phyloP scores from a whole-genome alignment of 2,329 filamentous ascomycete genomes.

The Allantophomopsis cytisporea region DNA sequence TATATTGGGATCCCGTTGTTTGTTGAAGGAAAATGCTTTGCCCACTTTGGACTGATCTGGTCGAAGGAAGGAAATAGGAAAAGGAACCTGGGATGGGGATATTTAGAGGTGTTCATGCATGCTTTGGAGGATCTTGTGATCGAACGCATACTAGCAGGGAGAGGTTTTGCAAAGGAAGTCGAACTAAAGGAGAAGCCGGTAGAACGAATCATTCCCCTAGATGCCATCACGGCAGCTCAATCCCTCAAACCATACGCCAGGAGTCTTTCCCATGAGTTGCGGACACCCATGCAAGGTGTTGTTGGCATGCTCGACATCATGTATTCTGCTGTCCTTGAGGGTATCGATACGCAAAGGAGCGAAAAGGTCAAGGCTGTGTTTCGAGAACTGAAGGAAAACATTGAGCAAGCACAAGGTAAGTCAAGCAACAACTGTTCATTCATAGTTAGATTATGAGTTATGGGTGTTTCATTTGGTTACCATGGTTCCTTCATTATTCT shows the following conservation, averaged over 20 bases:
- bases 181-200: conserved; percentile 10
- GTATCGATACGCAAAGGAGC: conserved; percentile 38
- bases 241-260: conserved; percentile 60
- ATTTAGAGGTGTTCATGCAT: conserved; percentile 54
- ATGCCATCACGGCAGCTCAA: conserved; percentile 42
- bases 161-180: conserved; percentile 25
- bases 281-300: conserved; percentile 65
- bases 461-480: not conserved
- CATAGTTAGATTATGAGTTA: no score
- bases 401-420: conserved; percentile 55
- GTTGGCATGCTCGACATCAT: conserved; percentile 68
- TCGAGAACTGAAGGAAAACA: conserved; percentile 49
- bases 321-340: conserved; percentile 58
- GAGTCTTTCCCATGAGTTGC: conserved; percentile 56
- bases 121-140: conserved; percentile 54
- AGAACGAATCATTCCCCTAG: conserved; percentile 34
- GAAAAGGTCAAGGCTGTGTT: conserved; percentile 39
- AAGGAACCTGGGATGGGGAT: conserved; percentile 47
- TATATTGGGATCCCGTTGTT: conserved; percentile 56
- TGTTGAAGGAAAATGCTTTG: conserved; percentile 49
- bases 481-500: not conserved
- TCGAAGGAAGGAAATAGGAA: conserved; percentile 42
- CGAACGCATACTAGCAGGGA: conserved; percentile 39
- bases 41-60: conserved; percentile 63
- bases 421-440: not conserved